Conservation (phyloP, 371 early-diverging fungal species). For the Rhizopus stolonifer region DNA sequence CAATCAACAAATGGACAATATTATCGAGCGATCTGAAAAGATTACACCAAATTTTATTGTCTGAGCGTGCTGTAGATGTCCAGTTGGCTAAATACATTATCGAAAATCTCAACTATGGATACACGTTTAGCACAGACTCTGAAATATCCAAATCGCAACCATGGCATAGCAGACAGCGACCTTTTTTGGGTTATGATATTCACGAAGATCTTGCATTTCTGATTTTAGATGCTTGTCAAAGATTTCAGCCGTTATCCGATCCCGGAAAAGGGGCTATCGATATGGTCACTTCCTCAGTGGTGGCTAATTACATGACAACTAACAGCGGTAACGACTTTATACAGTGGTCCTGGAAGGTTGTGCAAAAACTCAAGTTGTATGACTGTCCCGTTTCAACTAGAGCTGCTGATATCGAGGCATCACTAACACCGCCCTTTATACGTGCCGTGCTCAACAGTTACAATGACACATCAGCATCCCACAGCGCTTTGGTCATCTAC, state of each 20-base stretch:
- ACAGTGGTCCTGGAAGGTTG: constrained; percentile 54
- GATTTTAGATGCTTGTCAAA: constrained; percentile 36
- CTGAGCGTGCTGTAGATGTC: constrained; percentile 21
- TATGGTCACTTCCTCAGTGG: constrained; percentile 25
- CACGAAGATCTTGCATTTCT: constrained; percentile 47
- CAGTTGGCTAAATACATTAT: constrained; percentile 47
- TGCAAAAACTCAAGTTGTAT: constrained; percentile 40
- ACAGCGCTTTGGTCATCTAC: constrained; percentile 41
- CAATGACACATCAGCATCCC: constrained; percentile 31
- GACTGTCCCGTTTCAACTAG: constrained; percentile 42
- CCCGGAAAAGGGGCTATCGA: constrained; percentile 23
- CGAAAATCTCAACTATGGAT: constrained; percentile 47
- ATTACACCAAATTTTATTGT: constrained; percentile 38
- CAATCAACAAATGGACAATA: constrained; percentile 44
- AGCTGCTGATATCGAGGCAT: constrained; percentile 30
- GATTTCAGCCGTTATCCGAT: constrained; percentile 34
- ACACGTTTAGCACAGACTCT: constrained; percentile 13
- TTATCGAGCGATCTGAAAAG: constrained; percentile 38
- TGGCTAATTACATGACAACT: constrained; percentile 27
- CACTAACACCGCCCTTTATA: constrained; percentile 35
- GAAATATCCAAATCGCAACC: constrained; percentile 32
- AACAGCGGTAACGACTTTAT: constrained; percentile 31
- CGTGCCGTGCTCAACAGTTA: constrained; percentile 31
- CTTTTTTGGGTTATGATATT: constrained; percentile 26
- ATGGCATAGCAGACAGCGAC: constrained; percentile 27